Conservation (phyloP, 2,329 filamentous ascomycete species). For the Xylaria sp. region DNA sequence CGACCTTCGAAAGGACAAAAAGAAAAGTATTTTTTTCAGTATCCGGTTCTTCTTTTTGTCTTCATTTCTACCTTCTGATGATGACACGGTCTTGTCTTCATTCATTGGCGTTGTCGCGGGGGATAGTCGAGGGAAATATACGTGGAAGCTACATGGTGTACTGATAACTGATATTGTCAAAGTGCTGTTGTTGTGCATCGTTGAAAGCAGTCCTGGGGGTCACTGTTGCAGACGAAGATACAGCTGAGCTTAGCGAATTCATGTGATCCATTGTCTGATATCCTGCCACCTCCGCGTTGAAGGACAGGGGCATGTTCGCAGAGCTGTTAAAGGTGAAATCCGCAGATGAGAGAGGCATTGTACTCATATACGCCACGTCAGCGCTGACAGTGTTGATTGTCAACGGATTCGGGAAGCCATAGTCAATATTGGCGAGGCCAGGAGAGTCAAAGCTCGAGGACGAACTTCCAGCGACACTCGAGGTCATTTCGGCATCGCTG, state of each 20-base stretch:
- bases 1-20: neutral
- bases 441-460: slow-evolving; percentile 34
- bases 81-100: slow-evolving; percentile 2
- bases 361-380: slow-evolving; percentile 40
- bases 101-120: neutral
- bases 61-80: slow-evolving; percentile 29
- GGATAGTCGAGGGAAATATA: slow-evolving; percentile 17
- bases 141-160: slow-evolving; percentile 42
- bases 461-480: slow-evolving; percentile 44
- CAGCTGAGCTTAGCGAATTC: slow-evolving; percentile 44
- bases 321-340: slow-evolving; percentile 46
- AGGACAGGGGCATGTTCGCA: slow-evolving; percentile 40
- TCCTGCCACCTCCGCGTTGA: slow-evolving; percentile 39
- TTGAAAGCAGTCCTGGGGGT: slow-evolving; percentile 46
- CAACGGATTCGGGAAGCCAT: slow-evolving; percentile 37
- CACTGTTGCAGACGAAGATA: slow-evolving; percentile 47
- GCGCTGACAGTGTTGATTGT: slow-evolving; percentile 39
- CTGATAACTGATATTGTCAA: slow-evolving; percentile 45
- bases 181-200: slow-evolving; percentile 37
- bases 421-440: slow-evolving; percentile 37
- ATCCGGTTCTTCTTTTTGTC: slow-evolving; percentile 8
- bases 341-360: slow-evolving; percentile 48
- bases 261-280: slow-evolving; percentile 42
- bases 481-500: slow-evolving; percentile 37
- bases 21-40: neutral